Base-by-base conservation (phyloP, 2,329 filamentous ascomycete species). In the Colletotrichum tanaceti region DNA sequence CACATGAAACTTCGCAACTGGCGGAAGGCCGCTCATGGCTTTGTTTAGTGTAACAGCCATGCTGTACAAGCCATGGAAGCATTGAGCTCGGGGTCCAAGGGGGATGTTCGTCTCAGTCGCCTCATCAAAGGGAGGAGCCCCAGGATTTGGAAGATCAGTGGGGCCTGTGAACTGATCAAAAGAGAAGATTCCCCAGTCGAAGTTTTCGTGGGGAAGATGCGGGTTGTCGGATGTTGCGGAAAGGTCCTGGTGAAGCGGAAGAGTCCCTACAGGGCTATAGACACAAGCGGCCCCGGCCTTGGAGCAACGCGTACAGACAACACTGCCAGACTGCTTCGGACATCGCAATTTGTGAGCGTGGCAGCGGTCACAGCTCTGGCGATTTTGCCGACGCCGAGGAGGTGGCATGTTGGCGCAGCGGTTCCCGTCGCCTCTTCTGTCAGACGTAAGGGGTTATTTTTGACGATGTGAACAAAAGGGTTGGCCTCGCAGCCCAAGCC, bases 301-400 rank as follows among this genome's bases (percentile, higher is more conserved):
- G 24, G 75, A 70, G 69, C 83, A 85, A 38, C 82, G 79, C 10
- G 76, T 75, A 70, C 83, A 85, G 13, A 73, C 72, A 6, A 73
- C 63, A 35, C 76, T 76, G 0, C 78, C 79, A 0, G 76, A 66
- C 35, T 77, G 75, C 61, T 82, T 83, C 5, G 80, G 79, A 58
- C 83, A 85, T 73, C 78, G 78, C 14, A 84, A 75, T 72, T 85
- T 85, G 46, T 85, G 83, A 20, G 77, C 76, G 68, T 85, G 83
- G 47, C 83, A 85, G 47, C 83, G 75, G 72, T 83, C 80, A 68
- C 80, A 83, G 16, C 80, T 79, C 38, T 77, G 74, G 18, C 79
- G 74, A 16, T 50, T 69, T 18, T 32, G 41, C 28, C 63, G 66
- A 39, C n/a, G 32, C 20, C 54, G 54, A 58, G 62, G 49, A 20